Conservation (phyloP, 2,329 filamentous ascomycete genomes). For the Alternaria solani region DNA sequence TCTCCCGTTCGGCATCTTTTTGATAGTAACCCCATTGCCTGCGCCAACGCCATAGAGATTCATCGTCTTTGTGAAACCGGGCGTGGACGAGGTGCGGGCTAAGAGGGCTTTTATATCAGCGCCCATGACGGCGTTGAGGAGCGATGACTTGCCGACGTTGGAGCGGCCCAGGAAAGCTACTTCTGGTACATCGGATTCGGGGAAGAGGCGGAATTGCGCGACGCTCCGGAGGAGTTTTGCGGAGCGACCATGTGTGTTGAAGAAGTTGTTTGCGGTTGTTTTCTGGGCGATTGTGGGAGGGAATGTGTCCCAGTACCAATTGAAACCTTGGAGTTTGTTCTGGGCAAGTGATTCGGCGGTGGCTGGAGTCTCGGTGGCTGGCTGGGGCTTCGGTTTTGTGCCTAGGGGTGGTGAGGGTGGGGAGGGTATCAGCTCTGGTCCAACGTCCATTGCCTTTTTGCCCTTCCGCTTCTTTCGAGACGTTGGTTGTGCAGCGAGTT, state of each 20-base stretch:
- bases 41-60: slow-evolving; percentile 69
- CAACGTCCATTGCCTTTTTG: background rate
- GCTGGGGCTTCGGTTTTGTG: background rate
- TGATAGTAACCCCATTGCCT: slow-evolving; percentile 31
- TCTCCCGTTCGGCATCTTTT: slow-evolving; percentile 23
- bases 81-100: slow-evolving; percentile 63
- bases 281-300: slow-evolving; percentile 47
- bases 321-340: slow-evolving; percentile 25
- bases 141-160: slow-evolving; percentile 73
- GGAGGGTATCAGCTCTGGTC: slow-evolving; percentile 19
- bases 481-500: background rate
- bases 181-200: slow-evolving; percentile 64
- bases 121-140: slow-evolving; percentile 68
- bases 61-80: slow-evolving; percentile 70
- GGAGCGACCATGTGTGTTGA: slow-evolving; percentile 48
- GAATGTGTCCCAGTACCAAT: slow-evolving; percentile 48
- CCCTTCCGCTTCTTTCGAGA: background rate
- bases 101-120: slow-evolving; percentile 54
- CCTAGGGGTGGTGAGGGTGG: slow-evolving; percentile 20
- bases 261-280: slow-evolving; percentile 54
- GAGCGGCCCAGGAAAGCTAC: slow-evolving; percentile 73
- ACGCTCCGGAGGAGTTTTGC: slow-evolving; percentile 67
- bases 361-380: slow-evolving; percentile 11
- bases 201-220: slow-evolving; percentile 67
- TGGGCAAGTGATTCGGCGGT: slow-evolving; percentile 7